These are phyloP conservation scores for Przewalskia tangutica DNA, from an alignment of 257 asterid species.

Conservation along the genomic window DNA sequence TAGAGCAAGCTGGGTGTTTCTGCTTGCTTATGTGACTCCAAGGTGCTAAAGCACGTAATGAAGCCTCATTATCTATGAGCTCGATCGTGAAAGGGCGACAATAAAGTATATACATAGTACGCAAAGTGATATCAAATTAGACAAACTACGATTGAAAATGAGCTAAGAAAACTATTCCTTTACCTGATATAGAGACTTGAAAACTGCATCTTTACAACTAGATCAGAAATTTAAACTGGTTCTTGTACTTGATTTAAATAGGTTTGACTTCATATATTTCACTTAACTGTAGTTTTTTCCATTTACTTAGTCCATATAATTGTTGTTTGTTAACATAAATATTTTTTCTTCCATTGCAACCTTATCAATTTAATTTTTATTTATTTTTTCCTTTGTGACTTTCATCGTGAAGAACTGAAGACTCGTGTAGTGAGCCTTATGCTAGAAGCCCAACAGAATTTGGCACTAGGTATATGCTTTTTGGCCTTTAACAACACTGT, in stretches of 20 bases:
- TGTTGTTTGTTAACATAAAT: neutral
- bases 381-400: neutral
- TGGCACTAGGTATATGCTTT: neutral
- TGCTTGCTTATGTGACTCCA: no score
- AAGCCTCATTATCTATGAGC: no score
- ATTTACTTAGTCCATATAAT: neutral
- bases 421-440: neutral
- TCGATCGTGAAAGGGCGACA: no score
- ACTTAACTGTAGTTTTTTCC: neutral
- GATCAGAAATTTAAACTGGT: neutral
- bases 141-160: neutral
- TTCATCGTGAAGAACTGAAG: neutral
- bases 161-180: neutral
- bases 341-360: neutral
- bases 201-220: neutral
- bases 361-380: neutral
- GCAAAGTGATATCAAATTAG: no score
- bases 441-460: neutral
- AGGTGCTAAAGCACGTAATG: no score
- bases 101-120: no score
- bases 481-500: neutral
- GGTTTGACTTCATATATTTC: neutral
- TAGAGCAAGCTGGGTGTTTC: no score
- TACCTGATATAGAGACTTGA: neutral
- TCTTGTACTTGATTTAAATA: neutral